These are phyloP conservation scores for Cladosporium sp. DNA, from an alignment of 2,329 filamentous ascomycete genomes.

Conservation along the genomic window DNA sequence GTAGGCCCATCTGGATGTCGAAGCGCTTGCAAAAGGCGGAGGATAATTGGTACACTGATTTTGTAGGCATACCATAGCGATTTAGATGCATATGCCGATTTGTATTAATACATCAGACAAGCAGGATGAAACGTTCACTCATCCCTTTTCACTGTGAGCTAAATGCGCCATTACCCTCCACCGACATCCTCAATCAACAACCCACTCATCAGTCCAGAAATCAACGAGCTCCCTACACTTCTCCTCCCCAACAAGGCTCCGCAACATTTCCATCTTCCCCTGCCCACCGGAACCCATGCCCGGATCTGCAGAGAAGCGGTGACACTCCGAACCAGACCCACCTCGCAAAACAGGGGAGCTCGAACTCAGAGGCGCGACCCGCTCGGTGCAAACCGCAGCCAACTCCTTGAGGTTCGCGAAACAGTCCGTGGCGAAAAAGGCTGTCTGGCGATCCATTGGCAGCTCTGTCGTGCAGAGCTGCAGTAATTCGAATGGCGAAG, in stretches of 20 bases:
- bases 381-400: conserved; percentile 10
- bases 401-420: conserved; percentile 23
- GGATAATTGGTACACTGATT: no score
- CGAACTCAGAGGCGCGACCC: conserved; percentile 2
- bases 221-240: conserved; percentile 30
- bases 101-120: no score
- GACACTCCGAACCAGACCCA: no score
- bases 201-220: conserved; percentile 36
- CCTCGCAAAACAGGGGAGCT: conserved; percentile 13
- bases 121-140: no score
- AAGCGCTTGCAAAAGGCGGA: no score
- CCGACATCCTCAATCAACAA: conserved; percentile 25
- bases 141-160: no score
- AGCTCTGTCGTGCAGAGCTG: conserved; percentile 22
- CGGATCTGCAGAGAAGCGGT: no score
- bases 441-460: conserved; percentile 22
- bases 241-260: conserved; percentile 31
- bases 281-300: conserved; percentile 12
- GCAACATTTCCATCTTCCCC: conserved; percentile 23
- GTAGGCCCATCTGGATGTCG: neutral
- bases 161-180: no score
- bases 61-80: no score
- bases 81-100: no score
- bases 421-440: conserved; percentile 23
- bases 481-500: conserved; percentile 22